A percentile compares a stretch with the other conserved stretches of the same genome.
Conservation (phyloP, 345 rosid genomes). For the Durio zibethinus region DNA sequence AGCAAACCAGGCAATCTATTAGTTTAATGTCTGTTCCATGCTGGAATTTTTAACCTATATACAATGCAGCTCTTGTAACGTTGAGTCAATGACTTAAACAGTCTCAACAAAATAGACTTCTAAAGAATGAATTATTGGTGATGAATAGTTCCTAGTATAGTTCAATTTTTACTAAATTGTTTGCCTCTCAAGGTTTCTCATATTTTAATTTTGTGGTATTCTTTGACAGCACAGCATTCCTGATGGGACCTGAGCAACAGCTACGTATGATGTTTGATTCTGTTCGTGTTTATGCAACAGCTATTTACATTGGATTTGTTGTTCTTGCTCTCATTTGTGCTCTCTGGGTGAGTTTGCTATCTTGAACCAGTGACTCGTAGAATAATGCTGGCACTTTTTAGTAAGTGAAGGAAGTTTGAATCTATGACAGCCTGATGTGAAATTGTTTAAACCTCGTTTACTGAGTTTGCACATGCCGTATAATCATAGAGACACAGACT, state of each 20-base stretch:
- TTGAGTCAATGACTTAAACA: not conserved
- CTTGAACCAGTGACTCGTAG: not conserved
- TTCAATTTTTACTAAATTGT: not conserved
- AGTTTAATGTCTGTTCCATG: not conserved
- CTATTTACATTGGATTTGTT: slow-evolving; percentile 70
- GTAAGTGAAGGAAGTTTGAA: not conserved
- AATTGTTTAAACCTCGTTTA: not conserved
- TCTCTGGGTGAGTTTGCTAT: slow-evolving; percentile 58
- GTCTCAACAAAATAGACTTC: not conserved
- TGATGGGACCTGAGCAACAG: slow-evolving; percentile 74
- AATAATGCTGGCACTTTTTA: not conserved
- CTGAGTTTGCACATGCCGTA: not conserved
- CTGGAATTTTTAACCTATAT: not conserved
- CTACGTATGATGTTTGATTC: slow-evolving; percentile 87
- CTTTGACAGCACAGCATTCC: slow-evolving; percentile 95
- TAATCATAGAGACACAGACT: not conserved
- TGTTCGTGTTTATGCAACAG: slow-evolving; percentile 66
- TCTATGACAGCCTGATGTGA: not conserved
- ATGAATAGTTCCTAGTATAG: not conserved
- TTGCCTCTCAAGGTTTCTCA: slow-evolving; percentile 8
- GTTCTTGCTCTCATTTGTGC: slow-evolving; percentile 76
- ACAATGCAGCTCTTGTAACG: not conserved
- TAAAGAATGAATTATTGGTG: not conserved
- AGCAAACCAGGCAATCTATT: not conserved
- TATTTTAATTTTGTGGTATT: slow-evolving; percentile 26